phyloP scores from a whole-genome alignment of 169 alveolate species.

The Eimeria necatrix region DNA sequence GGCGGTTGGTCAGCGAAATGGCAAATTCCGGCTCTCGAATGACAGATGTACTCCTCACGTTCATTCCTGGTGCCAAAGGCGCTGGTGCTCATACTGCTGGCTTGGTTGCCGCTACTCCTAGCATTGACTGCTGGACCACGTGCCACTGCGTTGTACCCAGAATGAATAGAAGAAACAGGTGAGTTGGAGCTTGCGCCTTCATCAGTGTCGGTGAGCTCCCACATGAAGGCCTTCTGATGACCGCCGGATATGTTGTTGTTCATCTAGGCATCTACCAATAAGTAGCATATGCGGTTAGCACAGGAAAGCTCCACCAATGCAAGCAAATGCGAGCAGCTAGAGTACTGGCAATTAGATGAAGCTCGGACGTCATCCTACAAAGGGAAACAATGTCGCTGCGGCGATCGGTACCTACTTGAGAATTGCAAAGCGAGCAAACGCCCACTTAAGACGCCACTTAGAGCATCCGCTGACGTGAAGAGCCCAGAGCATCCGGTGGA shows the following conservation, averaged over 20 bases:
- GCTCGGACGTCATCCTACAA: not conserved
- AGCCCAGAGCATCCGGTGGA: conserved; percentile 10
- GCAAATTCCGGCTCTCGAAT: not conserved
- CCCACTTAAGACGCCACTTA: not conserved
- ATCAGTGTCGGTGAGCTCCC: not conserved
- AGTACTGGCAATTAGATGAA: not conserved
- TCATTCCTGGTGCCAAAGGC: not conserved
- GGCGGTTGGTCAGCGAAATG: not conserved
- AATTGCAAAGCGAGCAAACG: not conserved
- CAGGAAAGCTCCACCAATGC: conserved; percentile 57
- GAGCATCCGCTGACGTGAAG: not conserved
- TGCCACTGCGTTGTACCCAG: not conserved
- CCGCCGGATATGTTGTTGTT: conserved; percentile 16
- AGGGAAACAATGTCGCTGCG: not conserved
- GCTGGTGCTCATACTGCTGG: not conserved
- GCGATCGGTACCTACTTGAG: not conserved
- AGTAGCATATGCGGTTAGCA: not conserved
- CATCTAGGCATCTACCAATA: not conserved
- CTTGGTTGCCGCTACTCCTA: not conserved
- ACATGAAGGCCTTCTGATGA: not conserved
- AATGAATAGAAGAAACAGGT: not conserved
- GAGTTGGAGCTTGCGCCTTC: not conserved
- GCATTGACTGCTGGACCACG: not conserved
- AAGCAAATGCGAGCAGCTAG: conserved; percentile 23
- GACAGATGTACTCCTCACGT: not conserved